Base-by-base conservation (phyloP, 1,284 basidiomycete species). In the Pisolithus thermaeus region DNA sequence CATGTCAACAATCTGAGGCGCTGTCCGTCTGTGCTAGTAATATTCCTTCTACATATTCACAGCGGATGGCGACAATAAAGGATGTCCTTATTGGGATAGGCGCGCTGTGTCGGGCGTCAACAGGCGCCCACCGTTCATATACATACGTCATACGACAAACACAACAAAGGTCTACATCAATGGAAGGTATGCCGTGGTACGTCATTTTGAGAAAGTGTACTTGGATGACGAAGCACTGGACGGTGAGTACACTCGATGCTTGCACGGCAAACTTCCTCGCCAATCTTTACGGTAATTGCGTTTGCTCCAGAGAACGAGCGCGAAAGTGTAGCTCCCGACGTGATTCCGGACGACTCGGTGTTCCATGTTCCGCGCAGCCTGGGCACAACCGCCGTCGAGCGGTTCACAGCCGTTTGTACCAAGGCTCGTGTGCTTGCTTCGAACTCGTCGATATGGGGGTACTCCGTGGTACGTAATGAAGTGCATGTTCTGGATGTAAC, bases 301-400 rank as follows among this genome's bases (percentile, higher is more conserved):
- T 20, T 20, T 20, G 18, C 18, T 20, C 18, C 18, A 20, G 18
- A 20, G 18, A 20, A 20, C 18, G 18, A 20, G 18, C 72, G 70
- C 40, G 71, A 78, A 50, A 75, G 76, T 2, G 66, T 80, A 0
- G 76, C 78, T 7, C 64, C 95, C 27, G 73, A 76, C 40, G 61
- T 62, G 0, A 67, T 95, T 4, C 92, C 92, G 1, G 80, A 87
- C 44, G 92, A 96, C 63, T 62, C 95, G 3, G 61, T 95, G 32
- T 70, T 91, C 36, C 66, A 76, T 38, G 76, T 93, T 52, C 67
- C 94, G n/a, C 71, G 76, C 35, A 70, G 69, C 45, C 70, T 87
- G 43, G 86, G 91, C 61, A 73, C 80, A 1, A 74, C 76, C 1
- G 18, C 18, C 18, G 18, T 20, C 18, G 18, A 20, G 18, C 18